Conservation (phyloP, 2,329 filamentous ascomycete species). For the Daldinia sp. region DNA sequence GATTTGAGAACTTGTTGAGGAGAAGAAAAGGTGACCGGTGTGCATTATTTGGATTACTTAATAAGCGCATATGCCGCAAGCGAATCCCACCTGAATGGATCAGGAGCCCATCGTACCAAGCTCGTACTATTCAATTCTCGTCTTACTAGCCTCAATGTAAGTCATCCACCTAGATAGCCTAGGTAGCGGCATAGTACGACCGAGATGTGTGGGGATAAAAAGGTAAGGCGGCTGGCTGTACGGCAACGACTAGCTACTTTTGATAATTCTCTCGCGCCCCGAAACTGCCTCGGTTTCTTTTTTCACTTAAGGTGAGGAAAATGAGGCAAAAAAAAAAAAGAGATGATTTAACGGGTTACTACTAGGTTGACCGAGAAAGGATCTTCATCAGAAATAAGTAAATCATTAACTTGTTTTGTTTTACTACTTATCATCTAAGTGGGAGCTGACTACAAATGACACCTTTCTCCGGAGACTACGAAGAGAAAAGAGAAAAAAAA, state of each 20-base stretch:
- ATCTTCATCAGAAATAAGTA: slow-evolving; percentile 15
- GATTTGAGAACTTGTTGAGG: background rate
- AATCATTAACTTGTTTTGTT: slow-evolving; percentile 29
- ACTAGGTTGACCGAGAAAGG: slow-evolving; percentile 7
- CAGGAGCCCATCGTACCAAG: slow-evolving; percentile 42
- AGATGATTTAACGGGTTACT: background rate
- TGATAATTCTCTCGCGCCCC: slow-evolving; percentile 19
- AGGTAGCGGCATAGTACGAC: slow-evolving; percentile 42
- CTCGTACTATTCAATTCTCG: slow-evolving; percentile 41
- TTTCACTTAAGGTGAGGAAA: slow-evolving; percentile 9
- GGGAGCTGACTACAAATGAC: slow-evolving; percentile 39
- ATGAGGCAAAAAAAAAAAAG: background rate
- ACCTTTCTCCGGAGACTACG: slow-evolving; percentile 36
- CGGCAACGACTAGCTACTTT: slow-evolving; percentile 27
- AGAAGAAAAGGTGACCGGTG: slow-evolving; percentile 23
- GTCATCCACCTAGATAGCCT: slow-evolving; percentile 40
- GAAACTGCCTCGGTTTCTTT: slow-evolving; percentile 29
- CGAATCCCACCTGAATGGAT: slow-evolving; percentile 37
- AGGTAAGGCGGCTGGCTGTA: slow-evolving; percentile 28
- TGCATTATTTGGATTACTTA: slow-evolving; percentile 36
- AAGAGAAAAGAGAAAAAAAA: slow-evolving; percentile 29
- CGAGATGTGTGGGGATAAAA: slow-evolving; percentile 44
- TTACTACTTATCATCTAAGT: slow-evolving; percentile 9
- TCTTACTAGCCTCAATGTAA: slow-evolving; percentile 44
- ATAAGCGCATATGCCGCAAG: slow-evolving; percentile 41